These are phyloP conservation scores for Dictyostelium discoideum DNA, from an alignment of 78 protist genomes.

Conservation along the genomic window dicty_2.7 NC_007091.3:2411501-2412000, in stretches of 20 bases:
- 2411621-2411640: constrained; percentile 91
- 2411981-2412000: constrained; percentile 90
- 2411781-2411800: constrained; percentile 97
- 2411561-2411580: constrained; percentile 78
- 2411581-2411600: constrained; percentile 82
- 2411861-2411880: constrained; percentile 93
- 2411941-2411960: constrained; percentile 91
- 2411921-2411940: constrained; percentile 93
- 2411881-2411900: constrained; percentile 93
- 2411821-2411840: constrained; percentile 92
- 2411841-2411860: constrained; percentile 94
- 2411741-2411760: constrained; percentile 96
- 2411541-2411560: constrained; percentile 81
- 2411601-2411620: constrained; percentile 88
- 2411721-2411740: constrained; percentile 85
- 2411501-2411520: constrained; percentile 76
- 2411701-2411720: constrained; percentile 70
- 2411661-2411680: constrained; percentile 91
- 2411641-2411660: constrained; percentile 89
- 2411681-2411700: constrained; percentile 81
- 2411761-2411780: constrained; percentile 90
- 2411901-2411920: constrained; percentile 94
- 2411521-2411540: constrained; percentile 79
- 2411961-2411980: constrained; percentile 94
- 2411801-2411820: constrained; percentile 89